Evolutionary conservation across 2,329 filamentous ascomycete species (phyloP).

Genomic region (Trichoderma breve): DNA sequence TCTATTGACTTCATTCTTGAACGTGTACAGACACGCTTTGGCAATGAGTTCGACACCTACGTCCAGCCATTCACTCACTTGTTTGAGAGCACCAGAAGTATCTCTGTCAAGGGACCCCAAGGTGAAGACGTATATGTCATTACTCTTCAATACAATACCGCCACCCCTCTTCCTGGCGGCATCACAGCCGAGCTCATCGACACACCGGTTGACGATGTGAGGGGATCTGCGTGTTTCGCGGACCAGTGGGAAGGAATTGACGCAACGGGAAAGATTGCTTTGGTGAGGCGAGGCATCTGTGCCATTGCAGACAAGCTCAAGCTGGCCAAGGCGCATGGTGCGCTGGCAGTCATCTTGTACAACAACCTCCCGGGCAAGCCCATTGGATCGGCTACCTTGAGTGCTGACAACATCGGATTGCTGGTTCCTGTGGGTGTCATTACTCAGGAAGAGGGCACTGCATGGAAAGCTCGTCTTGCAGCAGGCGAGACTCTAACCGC

Average conservation of each 20-base stretch:
- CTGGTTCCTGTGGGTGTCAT: constrained; percentile 36
- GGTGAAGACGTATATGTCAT: constrained; percentile 44
- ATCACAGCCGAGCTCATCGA: constrained; percentile 36
- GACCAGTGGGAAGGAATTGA: constrained; percentile 44
- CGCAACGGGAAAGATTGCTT: constrained; percentile 42
- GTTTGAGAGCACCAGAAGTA: constrained; percentile 43
- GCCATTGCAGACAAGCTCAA: constrained; percentile 43
- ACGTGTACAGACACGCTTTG: constrained; percentile 40
- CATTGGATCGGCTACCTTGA: constrained; percentile 49
- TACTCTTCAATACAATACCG: constrained; percentile 46
- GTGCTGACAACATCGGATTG: constrained; percentile 35
- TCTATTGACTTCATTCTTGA: constrained; percentile 57
- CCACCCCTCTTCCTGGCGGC: constrained; percentile 40
- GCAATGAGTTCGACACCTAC: constrained; percentile 43
- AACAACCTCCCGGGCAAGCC: constrained; percentile 52
- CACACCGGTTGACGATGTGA: constrained; percentile 37
- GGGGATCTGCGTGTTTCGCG: constrained; percentile 39
- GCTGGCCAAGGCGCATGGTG: constrained; percentile 42
- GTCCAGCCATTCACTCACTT: constrained; percentile 48
- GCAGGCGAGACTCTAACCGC: constrained; percentile 33
- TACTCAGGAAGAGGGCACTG: constrained; percentile 31
- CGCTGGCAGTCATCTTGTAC: constrained; percentile 53
- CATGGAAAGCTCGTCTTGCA: constrained; percentile 33
- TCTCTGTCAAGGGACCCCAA: constrained; percentile 45
- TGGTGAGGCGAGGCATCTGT: constrained; percentile 46